Base-by-base conservation (phyloP, 1,284 basidiomycete genomes). In the Cutaneotrichosporon sp. region DNA sequence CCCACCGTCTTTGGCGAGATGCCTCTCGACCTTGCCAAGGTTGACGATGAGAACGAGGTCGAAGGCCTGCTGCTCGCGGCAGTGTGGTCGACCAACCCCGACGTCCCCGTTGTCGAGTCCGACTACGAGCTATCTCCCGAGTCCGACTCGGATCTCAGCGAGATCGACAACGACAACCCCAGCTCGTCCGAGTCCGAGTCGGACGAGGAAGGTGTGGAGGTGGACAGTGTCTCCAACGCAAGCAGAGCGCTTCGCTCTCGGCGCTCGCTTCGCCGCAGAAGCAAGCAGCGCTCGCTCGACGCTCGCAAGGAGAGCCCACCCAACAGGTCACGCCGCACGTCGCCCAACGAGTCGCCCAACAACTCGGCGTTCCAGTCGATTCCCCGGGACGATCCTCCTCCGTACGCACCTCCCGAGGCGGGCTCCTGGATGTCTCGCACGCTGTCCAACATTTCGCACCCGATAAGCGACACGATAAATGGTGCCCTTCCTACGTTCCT, bases 1-100 rank as follows among this genome's bases (percentile, higher is more conserved):
- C 87, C 89, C 29, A 88, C 92, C 60, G 84, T 83, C 0, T 83
- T 86, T 29, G 95, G 94, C 13, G 87, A 88, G 78, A 90, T 88
- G 20, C 85, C 95, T 1, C 82, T 87, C 36, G 92, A 97, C 71
- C 82, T 94, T 34, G 87, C 88, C 0, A 83, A 83, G 10, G 79
- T 83, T n/a, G 84, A 83, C 45, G 87, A 81, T 65, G 81, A 80
- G 68, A 73, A 72, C 65, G 80, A 82, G 45, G 79, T 85, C 34
- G 75, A 82, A 65, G 67, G 69, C 16, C 63, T 83, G 14, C 72
- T 82, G 3, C 62, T 78, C 2, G 76, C 76, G 1, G 73, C 74
- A 14, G 75, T 78, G 2, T 78, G 76, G 76, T 74, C 72, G 2
- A 72, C 71, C 2, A 47, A 46, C 29, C 64, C 54, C 43, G 66